Percentiles rank a stretch among this genome's conserved stretches.
Evolutionary conservation across 2,329 filamentous ascomycete genomes (phyloP).

Genomic region (Aspergillus brunneoviolaceus): DNA sequence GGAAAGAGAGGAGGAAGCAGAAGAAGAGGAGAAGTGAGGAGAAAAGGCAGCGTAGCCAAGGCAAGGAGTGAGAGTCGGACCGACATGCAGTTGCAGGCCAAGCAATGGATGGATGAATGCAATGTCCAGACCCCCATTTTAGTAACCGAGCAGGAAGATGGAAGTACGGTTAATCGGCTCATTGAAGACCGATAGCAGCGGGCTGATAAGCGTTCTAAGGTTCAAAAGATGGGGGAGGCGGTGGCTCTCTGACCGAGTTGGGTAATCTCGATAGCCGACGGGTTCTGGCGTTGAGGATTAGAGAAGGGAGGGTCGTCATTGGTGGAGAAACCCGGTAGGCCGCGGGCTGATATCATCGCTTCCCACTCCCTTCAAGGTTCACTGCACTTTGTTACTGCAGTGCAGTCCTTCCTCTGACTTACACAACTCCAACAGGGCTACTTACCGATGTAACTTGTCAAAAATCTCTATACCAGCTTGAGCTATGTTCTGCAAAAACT

Average conservation of each 20-base stretch:
- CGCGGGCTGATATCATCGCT: slow-evolving; percentile 3
- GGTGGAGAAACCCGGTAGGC: slow-evolving; percentile 21
- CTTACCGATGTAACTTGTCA: not conserved
- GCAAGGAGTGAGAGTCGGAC: not conserved
- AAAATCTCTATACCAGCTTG: not conserved
- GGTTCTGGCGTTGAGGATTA: not conserved
- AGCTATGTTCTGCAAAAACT: too few relatives aligned
- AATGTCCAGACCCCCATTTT: slow-evolving; percentile 1
- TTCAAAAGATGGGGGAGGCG: slow-evolving; percentile 18
- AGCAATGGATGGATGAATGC: not conserved
- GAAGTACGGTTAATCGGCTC: slow-evolving; percentile 1
- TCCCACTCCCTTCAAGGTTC: not conserved
- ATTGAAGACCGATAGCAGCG: slow-evolving; percentile 12
- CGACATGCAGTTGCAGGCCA: not conserved
- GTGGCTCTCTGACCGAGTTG: slow-evolving; percentile 16
- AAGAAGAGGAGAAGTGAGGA: slow-evolving; percentile 1
- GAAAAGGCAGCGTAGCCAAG: not conserved
- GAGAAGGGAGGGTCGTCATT: slow-evolving; percentile 19
- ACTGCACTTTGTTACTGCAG: too few relatives aligned
- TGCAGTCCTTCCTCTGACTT: not conserved
- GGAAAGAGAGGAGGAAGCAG: not conserved
- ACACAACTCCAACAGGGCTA: not conserved
- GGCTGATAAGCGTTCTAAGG: slow-evolving; percentile 5
- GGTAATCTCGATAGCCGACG: slow-evolving; percentile 28
- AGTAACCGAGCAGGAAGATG: not conserved